A percentile compares a stretch with the other conserved stretches of the same genome.
phyloP scores from a whole-genome alignment of 148 eudicot genomes.

The Mesembryanthemum crystallinum region DNA sequence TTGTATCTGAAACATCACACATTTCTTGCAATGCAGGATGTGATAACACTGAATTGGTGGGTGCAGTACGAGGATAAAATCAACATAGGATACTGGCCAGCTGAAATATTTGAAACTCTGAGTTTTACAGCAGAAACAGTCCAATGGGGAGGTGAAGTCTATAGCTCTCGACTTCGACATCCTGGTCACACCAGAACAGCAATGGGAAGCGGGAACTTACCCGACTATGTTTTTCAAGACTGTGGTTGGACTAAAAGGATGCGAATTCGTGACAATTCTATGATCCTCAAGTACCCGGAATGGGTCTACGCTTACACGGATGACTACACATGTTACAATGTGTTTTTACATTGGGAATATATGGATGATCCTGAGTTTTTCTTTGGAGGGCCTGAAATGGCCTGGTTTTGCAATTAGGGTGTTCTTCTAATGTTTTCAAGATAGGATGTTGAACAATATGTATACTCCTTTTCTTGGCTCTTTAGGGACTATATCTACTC shows the following conservation, averaged over 20 bases:
- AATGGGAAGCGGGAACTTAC: constrained; percentile 27
- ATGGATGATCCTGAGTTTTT: constrained; percentile 24
- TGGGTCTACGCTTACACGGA: constrained; percentile 17
- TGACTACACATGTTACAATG: constrained; percentile 23
- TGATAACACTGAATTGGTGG: constrained; percentile 23
- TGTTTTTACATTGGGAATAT: constrained; percentile 18
- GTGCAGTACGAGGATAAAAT: constrained; percentile 22
- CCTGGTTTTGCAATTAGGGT: constrained; percentile 16
- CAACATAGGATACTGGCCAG: constrained; percentile 31
- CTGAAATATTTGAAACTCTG: constrained; percentile 15
- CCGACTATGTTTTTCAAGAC: background rate
- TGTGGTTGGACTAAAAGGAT: constrained; percentile 28
- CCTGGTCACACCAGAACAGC: constrained; percentile 30
- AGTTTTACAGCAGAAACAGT: constrained; percentile 24
- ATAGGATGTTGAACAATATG: background rate
- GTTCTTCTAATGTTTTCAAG: background rate
- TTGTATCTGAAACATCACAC: too few species aligned
- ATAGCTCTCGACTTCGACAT: constrained; percentile 25
- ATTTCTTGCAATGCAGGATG: constrained; percentile 19
- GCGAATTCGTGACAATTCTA: constrained; percentile 26
- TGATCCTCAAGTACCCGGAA: constrained; percentile 26
- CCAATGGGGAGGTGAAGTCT: constrained; percentile 35
- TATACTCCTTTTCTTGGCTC: background rate
- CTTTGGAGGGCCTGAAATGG: constrained; percentile 32
- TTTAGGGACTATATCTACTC: background rate